Evolutionary conservation across 2,329 filamentous ascomycete genomes (phyloP).

Genomic region (Lecanicillium sp.): DNA sequence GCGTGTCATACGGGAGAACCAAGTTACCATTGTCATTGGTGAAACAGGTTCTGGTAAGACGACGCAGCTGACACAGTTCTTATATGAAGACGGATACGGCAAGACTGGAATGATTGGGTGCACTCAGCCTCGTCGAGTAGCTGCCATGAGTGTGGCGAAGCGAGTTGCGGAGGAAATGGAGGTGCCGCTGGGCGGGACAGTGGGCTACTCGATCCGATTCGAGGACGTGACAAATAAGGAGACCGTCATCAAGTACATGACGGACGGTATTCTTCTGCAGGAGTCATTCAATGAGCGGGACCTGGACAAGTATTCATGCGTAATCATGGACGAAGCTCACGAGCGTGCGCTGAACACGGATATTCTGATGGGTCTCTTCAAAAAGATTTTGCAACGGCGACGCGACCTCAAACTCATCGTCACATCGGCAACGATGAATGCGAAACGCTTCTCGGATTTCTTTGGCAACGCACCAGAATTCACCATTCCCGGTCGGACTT

Average conservation of each 20-base stretch:
- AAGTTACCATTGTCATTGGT: constrained; percentile 92
- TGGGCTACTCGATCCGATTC: constrained; percentile 96
- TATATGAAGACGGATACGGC: constrained; percentile 91
- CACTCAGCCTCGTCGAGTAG: constrained; percentile 91
- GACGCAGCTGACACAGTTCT: constrained; percentile 91
- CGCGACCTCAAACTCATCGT: constrained; percentile 94
- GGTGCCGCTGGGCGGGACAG: constrained; percentile 74
- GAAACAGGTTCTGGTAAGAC: constrained; percentile 98
- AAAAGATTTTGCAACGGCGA: constrained; percentile 85
- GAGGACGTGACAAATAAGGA: constrained; percentile 97
- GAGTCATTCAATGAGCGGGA: constrained; percentile 91
- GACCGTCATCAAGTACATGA: constrained; percentile 98
- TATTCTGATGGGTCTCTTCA: constrained; percentile 94
- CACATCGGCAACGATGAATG: constrained; percentile 97
- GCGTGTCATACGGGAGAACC: constrained; percentile 89
- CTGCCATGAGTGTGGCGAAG: constrained; percentile 98
- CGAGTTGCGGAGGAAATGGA: constrained; percentile 99
- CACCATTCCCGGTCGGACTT: constrained; percentile 89
- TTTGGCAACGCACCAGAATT: constrained; percentile 96
- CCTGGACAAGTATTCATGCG: constrained; percentile 91
- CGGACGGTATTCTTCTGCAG: constrained; percentile 86
- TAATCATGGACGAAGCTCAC: constrained; percentile 99
- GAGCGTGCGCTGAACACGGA: constrained; percentile 95
- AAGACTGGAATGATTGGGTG: constrained; percentile 87
- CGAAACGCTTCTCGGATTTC: constrained; percentile 91